A percentile compares a stretch with the other conserved stretches of the same genome.
phyloP scores from a whole-genome alignment of 768 basidiomycete species.

The Psilocybe cyanescens region DNA sequence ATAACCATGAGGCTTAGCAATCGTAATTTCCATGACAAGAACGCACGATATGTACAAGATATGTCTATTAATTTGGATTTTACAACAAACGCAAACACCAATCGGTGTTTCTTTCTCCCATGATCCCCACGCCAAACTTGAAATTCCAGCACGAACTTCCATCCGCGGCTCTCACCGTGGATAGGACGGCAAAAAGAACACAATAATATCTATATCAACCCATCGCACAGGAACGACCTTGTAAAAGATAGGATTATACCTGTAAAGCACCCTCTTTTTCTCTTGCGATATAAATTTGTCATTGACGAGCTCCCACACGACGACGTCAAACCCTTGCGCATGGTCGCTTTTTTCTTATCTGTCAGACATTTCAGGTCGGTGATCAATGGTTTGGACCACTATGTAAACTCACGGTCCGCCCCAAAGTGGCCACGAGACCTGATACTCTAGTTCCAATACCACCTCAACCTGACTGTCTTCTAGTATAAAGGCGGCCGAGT shows the following conservation, averaged over 20 bases:
- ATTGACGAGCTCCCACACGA: neutral
- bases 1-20: neutral
- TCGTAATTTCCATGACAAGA: too few relatives aligned
- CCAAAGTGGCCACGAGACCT: neutral
- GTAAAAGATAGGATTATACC: neutral
- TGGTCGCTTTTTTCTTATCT: neutral
- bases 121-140: neutral
- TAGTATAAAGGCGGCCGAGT: neutral
- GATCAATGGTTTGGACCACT: neutral
- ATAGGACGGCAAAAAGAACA: neutral
- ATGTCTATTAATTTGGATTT: too few relatives aligned
- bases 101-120: conserved; percentile 10
- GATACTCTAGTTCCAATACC: too few relatives aligned
- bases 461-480: neutral
- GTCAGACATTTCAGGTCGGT: neutral
- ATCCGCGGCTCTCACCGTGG: neutral
- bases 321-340: neutral
- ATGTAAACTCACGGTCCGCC: neutral
- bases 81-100: neutral
- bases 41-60: too few relatives aligned
- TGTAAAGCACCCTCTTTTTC: neutral
- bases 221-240: neutral
- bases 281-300: neutral
- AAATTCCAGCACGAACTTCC: neutral
- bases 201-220: neutral